phyloP scores from a whole-genome alignment of 768 basidiomycete genomes.

The Kwoniella sp. region DNA sequence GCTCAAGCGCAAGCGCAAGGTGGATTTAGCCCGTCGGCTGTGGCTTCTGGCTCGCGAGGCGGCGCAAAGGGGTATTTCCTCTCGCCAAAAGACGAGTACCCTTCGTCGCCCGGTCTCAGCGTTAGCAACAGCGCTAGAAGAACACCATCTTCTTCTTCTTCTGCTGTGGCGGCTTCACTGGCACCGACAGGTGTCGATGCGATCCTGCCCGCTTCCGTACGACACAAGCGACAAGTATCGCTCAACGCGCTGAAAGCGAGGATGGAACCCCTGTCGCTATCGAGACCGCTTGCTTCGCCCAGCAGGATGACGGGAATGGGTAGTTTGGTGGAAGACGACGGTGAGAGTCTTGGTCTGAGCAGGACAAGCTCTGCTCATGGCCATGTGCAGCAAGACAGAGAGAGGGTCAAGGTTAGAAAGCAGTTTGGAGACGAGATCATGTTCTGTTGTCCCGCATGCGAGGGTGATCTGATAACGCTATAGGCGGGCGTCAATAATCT shows the following conservation, averaged over 20 bases:
- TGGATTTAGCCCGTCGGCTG: not conserved
- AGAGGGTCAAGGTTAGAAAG: conserved; percentile 5
- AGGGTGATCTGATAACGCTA: conserved; percentile 52
- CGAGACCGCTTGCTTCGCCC: conserved; percentile 6
- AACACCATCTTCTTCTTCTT: not conserved
- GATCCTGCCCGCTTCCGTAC: conserved; percentile 44
- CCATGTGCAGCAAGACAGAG: not conserved
- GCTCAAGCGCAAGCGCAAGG: not conserved
- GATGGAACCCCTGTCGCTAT: conserved; percentile 39
- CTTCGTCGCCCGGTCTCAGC: not conserved
- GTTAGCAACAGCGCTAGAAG: not conserved
- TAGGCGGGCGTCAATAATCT: conserved; percentile 7
- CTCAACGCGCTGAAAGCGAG: conserved; percentile 51
- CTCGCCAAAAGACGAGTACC: conserved; percentile 20
- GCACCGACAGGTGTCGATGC: conserved; percentile 36
- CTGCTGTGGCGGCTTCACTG: not conserved
- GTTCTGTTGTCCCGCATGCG: conserved; percentile 54
- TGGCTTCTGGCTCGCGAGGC: conserved; percentile 7
- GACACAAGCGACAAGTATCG: conserved; percentile 54
- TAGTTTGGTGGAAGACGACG: not conserved
- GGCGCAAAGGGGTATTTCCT: conserved; percentile 26
- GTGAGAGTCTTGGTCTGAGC: conserved; percentile 4
- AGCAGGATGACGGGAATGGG: conserved; percentile 8
- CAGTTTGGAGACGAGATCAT: conserved; percentile 55
- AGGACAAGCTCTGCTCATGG: not conserved